Percentiles rank a stretch among this genome's conserved stretches.
These are phyloP conservation scores for Wallacemonas rigidus DNA, from an alignment of 208 protist species.

Conservation along the genomic window DNA sequence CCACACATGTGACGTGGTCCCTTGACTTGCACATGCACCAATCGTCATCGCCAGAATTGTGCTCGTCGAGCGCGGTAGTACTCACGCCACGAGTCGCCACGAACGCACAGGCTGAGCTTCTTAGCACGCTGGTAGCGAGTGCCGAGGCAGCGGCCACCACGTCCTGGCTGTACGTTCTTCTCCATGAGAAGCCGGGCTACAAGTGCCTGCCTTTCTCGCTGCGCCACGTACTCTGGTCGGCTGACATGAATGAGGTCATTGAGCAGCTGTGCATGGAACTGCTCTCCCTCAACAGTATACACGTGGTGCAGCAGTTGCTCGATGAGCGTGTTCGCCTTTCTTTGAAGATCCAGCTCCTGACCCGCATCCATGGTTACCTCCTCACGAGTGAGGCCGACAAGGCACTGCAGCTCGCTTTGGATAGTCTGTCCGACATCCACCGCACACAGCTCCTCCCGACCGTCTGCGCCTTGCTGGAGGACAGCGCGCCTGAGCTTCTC, in stretches of 20 bases:
- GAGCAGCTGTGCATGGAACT: constrained; percentile 49
- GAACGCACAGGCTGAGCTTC: constrained; percentile 56
- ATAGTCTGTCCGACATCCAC: constrained; percentile 45
- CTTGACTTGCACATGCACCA: constrained; percentile 20
- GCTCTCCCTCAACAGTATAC: constrained; percentile 24
- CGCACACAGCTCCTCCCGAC: constrained; percentile 40
- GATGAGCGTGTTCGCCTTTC: constrained; percentile 35
- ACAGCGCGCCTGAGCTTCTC: constrained; percentile 38
- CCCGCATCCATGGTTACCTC: constrained; percentile 40
- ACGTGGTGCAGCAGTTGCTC: constrained; percentile 34
- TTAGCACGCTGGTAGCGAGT: constrained; percentile 43
- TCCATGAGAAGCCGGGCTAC: constrained; percentile 25
- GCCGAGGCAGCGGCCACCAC: constrained; percentile 42
- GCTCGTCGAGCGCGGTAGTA: neutral
- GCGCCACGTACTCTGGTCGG: constrained; percentile 43
- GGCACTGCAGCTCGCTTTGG: constrained; percentile 39
- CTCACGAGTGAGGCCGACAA: constrained; percentile 31
- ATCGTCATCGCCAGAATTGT: constrained; percentile 8
- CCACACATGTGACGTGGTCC: neutral
- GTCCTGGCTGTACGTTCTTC: constrained; percentile 58
- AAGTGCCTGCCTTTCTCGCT: constrained; percentile 32
- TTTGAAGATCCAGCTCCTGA: constrained; percentile 38
- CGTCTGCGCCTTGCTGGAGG: constrained; percentile 47
- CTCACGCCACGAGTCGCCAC: constrained; percentile 33
- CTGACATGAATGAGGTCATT: constrained; percentile 33